Percentiles rank a stretch among this genome's conserved stretches.
Evolutionary conservation across 768 basidiomycete species (phyloP).

Genomic region (Suillus variegatus): DNA sequence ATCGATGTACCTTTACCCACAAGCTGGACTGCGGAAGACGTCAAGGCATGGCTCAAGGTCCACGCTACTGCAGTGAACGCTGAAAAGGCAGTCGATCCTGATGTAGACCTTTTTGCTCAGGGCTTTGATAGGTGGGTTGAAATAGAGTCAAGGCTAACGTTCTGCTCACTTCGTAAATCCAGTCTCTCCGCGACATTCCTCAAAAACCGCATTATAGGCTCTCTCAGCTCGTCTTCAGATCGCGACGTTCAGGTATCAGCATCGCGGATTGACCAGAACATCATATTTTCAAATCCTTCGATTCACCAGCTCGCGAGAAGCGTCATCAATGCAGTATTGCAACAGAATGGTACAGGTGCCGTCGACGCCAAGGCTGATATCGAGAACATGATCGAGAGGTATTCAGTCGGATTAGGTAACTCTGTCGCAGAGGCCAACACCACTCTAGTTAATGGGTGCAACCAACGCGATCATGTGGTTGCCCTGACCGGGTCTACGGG

Average conservation of each 20-base stretch:
- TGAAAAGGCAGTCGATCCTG: constrained; percentile 10
- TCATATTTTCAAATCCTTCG: constrained; percentile 43
- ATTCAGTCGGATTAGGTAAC: constrained; percentile 26
- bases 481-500: constrained; percentile 44
- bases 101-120: constrained; percentile 32
- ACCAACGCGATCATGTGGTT: constrained; percentile 22
- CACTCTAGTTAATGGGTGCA: constrained; percentile 1
- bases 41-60: constrained; percentile 31
- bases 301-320: constrained; percentile 35
- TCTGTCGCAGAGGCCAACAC: constrained; percentile 13
- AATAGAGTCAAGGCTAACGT: not conserved
- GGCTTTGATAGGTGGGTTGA: constrained; percentile 39
- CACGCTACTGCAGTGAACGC: constrained; percentile 22
- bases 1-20: constrained; percentile 23
- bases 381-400: constrained; percentile 42
- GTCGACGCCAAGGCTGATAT: constrained; percentile 26
- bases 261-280: constrained; percentile 25
- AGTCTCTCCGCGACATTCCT: constrained; percentile 34
- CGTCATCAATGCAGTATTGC: constrained; percentile 13
- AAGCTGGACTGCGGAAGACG: constrained; percentile 21
- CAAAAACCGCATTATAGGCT: constrained; percentile 23
- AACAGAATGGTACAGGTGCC: not conserved
- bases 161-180: not conserved
- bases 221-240: constrained; percentile 32
- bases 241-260: constrained; percentile 28